phyloP scores from a whole-genome alignment of 192 early-diverging fungal genomes.

The Coemansia asiatica region DNA sequence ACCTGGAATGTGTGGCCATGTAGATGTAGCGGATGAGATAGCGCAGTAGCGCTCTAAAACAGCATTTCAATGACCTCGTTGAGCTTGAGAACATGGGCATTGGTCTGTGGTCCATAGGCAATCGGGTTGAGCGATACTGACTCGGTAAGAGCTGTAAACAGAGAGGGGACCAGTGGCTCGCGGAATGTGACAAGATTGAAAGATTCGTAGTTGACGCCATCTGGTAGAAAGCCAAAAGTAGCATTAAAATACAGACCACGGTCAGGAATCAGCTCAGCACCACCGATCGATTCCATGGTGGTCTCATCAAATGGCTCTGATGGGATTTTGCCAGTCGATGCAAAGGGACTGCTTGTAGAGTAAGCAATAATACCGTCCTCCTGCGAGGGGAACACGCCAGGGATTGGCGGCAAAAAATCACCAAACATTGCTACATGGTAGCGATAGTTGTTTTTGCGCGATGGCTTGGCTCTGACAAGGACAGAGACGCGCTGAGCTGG shows the following conservation, averaged over 20 bases:
- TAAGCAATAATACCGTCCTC: slow-evolving; percentile 60
- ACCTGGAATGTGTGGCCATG: slow-evolving; percentile 87
- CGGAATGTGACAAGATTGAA: slow-evolving; percentile 71
- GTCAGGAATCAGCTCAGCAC: slow-evolving; percentile 54
- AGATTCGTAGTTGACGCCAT: slow-evolving; percentile 67
- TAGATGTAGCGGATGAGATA: slow-evolving; percentile 74
- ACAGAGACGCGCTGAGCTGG: slow-evolving; percentile 79
- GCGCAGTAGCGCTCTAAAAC: slow-evolving; percentile 65
- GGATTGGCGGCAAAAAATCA: slow-evolving; percentile 64
- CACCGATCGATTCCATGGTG: slow-evolving; percentile 57
- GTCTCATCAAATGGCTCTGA: slow-evolving; percentile 47
- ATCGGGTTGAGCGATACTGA: slow-evolving; percentile 52
- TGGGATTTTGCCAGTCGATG: slow-evolving; percentile 10
- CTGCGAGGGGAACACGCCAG: slow-evolving; percentile 54
- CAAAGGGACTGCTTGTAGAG: slow-evolving; percentile 8
- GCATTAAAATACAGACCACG: slow-evolving; percentile 59
- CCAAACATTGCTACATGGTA: slow-evolving; percentile 71
- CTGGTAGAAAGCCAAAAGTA: slow-evolving; percentile 58
- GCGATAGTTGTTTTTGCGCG: slow-evolving; percentile 61
- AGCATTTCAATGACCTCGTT: slow-evolving; percentile 66
- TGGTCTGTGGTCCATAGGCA: slow-evolving; percentile 66
- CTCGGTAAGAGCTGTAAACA: slow-evolving; percentile 66
- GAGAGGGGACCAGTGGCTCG: slow-evolving; percentile 61
- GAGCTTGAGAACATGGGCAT: slow-evolving; percentile 63
- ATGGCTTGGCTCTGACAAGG: slow-evolving; percentile 68